Evolutionary conservation across 257 asterid species (phyloP).

Genomic region (Solanum virginianum): DNA sequence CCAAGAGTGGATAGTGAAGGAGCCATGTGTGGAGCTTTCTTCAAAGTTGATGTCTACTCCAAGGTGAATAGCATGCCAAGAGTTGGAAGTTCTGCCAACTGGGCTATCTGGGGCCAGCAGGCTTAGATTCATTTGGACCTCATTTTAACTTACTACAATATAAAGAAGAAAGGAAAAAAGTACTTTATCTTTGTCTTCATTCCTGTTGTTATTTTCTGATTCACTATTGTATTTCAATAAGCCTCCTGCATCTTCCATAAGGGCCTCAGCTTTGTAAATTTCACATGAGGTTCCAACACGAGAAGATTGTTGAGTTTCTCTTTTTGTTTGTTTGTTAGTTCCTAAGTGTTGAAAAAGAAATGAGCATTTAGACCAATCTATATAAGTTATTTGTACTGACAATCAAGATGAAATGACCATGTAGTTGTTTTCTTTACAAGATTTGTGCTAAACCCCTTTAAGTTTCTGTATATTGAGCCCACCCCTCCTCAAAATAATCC

Average conservation of each 20-base stretch:
- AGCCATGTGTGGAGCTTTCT: constrained; percentile 76
- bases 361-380: neutral
- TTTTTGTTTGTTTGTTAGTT: neutral
- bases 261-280: neutral
- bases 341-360: neutral
- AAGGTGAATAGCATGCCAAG: constrained; percentile 80
- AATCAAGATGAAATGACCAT: neutral
- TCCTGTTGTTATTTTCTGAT: neutral
- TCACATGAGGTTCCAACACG: neutral
- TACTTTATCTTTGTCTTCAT: neutral
- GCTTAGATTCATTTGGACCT: constrained; percentile 2
- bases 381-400: neutral
- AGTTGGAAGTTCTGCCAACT: constrained; percentile 93
- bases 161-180: neutral
- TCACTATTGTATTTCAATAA: neutral
- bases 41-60: constrained; percentile 67
- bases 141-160: neutral
- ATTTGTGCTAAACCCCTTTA: neutral
- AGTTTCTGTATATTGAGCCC: neutral
- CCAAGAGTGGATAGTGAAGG: constrained; percentile 96
- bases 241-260: neutral
- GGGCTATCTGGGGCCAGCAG: constrained; percentile 61
- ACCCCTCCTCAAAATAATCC: neutral
- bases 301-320: neutral
- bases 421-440: neutral